These are phyloP conservation scores for Blepharisma japonicum DNA, from an alignment of 73 alveolate species.

Conservation along the genomic window DNA sequence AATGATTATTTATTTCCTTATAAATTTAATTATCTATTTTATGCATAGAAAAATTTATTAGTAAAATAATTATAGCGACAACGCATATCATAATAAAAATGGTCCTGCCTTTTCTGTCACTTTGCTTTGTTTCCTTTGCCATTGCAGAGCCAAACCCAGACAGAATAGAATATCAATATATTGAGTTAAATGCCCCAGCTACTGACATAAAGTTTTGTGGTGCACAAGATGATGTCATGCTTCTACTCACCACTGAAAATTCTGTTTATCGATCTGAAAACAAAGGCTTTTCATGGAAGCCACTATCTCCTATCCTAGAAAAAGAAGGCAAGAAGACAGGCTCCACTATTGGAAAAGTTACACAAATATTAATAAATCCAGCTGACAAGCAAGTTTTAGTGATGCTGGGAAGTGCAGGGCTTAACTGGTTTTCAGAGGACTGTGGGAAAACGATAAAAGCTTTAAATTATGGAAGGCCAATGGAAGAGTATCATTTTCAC, in stretches of 20 bases:
- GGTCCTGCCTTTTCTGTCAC: no score
- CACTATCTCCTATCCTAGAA: constrained; percentile 40
- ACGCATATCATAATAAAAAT: no score
- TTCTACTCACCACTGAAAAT: constrained; percentile 65
- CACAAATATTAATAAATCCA: constrained; percentile 53
- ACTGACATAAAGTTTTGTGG: constrained; percentile 77
- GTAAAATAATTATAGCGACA: no score
- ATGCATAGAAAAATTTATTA: no score
- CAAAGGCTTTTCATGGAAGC: constrained; percentile 72
- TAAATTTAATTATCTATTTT: no score
- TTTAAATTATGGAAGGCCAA: constrained; percentile 66
- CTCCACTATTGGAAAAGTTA: constrained; percentile 46
- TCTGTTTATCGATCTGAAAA: constrained; percentile 69
- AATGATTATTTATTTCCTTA: no score
- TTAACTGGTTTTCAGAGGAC: constrained; percentile 76
- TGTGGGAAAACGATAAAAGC: constrained; percentile 70
- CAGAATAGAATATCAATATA: background rate
- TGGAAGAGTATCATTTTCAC: constrained; percentile 74
- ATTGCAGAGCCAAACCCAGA: background rate
- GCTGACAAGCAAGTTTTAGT: constrained; percentile 61
- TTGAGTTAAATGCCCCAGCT: constrained; percentile 41
- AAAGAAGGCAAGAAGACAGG: constrained; percentile 34
- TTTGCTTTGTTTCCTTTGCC: no score
- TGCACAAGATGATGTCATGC: constrained; percentile 42
- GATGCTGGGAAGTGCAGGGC: constrained; percentile 66